Evolutionary conservation across 2,329 filamentous ascomycete species (phyloP).

Genomic region (Clonostachys chloroleuca): DNA sequence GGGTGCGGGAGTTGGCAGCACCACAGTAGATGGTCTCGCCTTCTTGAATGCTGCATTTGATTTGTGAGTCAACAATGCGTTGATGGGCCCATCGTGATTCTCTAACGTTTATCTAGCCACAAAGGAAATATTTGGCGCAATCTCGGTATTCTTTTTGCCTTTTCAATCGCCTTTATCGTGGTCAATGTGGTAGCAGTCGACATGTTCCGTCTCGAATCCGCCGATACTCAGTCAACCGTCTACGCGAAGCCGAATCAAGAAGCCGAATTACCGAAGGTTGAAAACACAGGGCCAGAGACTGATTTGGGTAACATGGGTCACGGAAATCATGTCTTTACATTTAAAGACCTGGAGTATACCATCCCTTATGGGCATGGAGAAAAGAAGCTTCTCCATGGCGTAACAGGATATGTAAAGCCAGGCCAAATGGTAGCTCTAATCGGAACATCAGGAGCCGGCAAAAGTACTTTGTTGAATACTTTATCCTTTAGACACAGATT

Average conservation of each 20-base stretch:
- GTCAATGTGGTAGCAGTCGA: constrained; percentile 16
- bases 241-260: too few relatives aligned
- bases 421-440: constrained; percentile 77
- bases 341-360: constrained; percentile 66
- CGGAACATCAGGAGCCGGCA: constrained; percentile 78
- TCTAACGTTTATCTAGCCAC: constrained; percentile 10
- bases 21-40: constrained; percentile 64
- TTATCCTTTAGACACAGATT: constrained; percentile 67
- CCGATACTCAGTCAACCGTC: too few relatives aligned
- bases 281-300: constrained; percentile 25
- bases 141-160: constrained; percentile 63
- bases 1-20: constrained; percentile 50
- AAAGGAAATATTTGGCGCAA: constrained; percentile 57
- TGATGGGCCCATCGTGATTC: too few relatives aligned
- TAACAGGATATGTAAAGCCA: constrained; percentile 76
- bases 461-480: constrained; percentile 81
- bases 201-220: too few relatives aligned
- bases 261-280: neutral
- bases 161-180: constrained; percentile 64
- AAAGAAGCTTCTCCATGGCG: constrained; percentile 31
- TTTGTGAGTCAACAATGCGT: too few relatives aligned
- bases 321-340: constrained; percentile 52
- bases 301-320: constrained; percentile 6
- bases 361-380: constrained; percentile 44
- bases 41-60: too few relatives aligned